Conservation (phyloP, 805 yeast genomes). For the Saccharomycopsis malanga region DNA sequence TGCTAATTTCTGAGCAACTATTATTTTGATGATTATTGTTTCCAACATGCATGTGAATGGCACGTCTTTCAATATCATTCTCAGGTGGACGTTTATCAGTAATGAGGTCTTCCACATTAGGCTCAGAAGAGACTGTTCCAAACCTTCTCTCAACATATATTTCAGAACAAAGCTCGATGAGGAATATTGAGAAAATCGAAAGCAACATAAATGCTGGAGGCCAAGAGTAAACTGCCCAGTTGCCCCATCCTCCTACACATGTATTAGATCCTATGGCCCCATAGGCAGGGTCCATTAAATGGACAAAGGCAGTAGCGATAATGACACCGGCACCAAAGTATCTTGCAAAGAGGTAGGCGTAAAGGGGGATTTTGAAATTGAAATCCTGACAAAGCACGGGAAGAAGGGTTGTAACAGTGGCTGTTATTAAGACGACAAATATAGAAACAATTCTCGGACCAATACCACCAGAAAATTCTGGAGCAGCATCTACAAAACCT, state of each 20-base stretch:
- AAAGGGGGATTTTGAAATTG: constrained; percentile 37
- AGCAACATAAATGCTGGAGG: constrained; percentile 40
- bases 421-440: constrained; percentile 49
- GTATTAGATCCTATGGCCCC: constrained; percentile 24
- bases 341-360: constrained; percentile 25
- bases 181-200: constrained; percentile 34
- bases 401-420: constrained; percentile 39
- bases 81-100: constrained; percentile 6
- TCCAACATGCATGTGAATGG: neutral
- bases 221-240: constrained; percentile 34
- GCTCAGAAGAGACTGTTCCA: constrained; percentile 24
- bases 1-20: too few species aligned
- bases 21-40: too few species aligned
- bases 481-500: constrained; percentile 35
- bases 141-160: constrained; percentile 34
- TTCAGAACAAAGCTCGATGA: constrained; percentile 35
- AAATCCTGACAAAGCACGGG: constrained; percentile 38
- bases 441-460: constrained; percentile 49
- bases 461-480: constrained; percentile 37
- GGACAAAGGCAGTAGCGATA: constrained; percentile 69
- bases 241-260: constrained; percentile 24
- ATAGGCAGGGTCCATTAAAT: constrained; percentile 50
- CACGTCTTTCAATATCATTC: neutral
- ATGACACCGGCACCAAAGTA: constrained; percentile 75
- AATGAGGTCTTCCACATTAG: constrained; percentile 20